Base-by-base conservation (phyloP, 2,329 filamentous ascomycete genomes). In the Fusarium drepaniforme region DNA sequence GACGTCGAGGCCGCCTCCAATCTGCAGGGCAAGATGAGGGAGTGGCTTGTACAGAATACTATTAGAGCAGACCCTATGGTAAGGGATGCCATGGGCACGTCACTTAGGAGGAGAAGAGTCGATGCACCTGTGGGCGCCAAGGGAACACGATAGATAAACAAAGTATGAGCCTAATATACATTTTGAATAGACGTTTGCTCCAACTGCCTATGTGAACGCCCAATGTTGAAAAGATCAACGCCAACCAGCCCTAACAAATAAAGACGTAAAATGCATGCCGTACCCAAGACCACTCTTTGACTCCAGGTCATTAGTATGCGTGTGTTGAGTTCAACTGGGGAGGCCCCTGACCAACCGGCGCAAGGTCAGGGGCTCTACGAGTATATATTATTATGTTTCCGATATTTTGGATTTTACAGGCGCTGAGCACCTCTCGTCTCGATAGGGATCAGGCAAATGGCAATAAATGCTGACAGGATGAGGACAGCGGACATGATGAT, bases 11-110 rank as follows among this genome's bases (percentile, higher is more conserved):
- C 87, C n/a, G 85, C 93, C 57, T 86, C 86, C 53, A 91, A 90
- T 44, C 72, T 85, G 18, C 89, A 91, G 72, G 88, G 88, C 46
- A 93, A 93, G 78, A 90, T 98, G 84, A 93, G 92, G 83, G 94
- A 97, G 79, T 97, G 95, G 89, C 86, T 98, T 76, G 91, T 98
- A 61, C 92, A 97, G 82, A 97, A 97, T 80, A 96, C 92, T 16
- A 93, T 97, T 70, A 89, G 91, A 75, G 91, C 90, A 58, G 94
- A 96, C 82, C 92, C 92, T 1, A 94, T 96, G 84, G 96, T 98
- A 11, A 89, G 92, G 76, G 92, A 94, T 82, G 95, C 95, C 1
- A 87, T 98, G 76, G 91, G 91, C 28, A 89, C 88, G 68, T 91
- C 92, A 33, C 84, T 96, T 67, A 88, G 90, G 81, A 91, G 88